Evolutionary conservation across 208 protist genomes (phyloP), one percentile per base, ranked within the genome.

Genomic region (Leishmania braziliensis): DNA sequence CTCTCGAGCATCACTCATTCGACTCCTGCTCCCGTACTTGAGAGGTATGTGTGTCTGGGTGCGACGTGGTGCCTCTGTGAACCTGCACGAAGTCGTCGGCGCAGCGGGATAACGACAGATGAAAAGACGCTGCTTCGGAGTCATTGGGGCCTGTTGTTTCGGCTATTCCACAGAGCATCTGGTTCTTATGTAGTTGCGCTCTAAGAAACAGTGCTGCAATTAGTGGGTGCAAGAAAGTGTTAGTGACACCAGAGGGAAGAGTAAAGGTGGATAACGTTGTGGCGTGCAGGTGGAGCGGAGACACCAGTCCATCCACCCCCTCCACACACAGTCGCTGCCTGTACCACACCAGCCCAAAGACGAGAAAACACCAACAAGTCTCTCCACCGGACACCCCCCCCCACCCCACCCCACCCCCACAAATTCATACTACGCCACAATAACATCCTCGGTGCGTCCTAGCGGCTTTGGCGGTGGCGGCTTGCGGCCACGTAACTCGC

Each of bases 401-500:
- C 26, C 68, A 29, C 29, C 4, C 29, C 60, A 65, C 60, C 16
- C 26, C 43, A 46, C 43, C 3, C 43, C 43, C 2, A 46, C 8
- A 46, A 46, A 65, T n/a, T 26, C 29, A 29, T 4, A 54, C 66
- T 82, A 91, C 65, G 88, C 82, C 10, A 91, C 80, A 39, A 89
- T 74, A 1, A 80, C 68, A 20, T 87, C 80, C 18, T 82, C 72
- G n/a, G 82, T 51, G 20, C 43, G 78, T 36, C 88, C 84, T 18
- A 95, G 86, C 36, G 93, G 92, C 84, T 95, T 95, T 63, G 92
- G 93, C 29, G 93, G 82, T 10, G 89, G 89, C 16, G 84, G 84
- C 26, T 69, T 54, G 51, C 76, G 76, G 46, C 81, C 84, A 26
- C 85, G 87, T 48, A 87, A 78, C 69, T 89, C 89, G 14, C 78